A percentile compares a stretch with the other conserved stretches of the same genome.
Evolutionary conservation across 129 eudicot genomes (phyloP).

Genomic region (Erigeron canadensis): DNA sequence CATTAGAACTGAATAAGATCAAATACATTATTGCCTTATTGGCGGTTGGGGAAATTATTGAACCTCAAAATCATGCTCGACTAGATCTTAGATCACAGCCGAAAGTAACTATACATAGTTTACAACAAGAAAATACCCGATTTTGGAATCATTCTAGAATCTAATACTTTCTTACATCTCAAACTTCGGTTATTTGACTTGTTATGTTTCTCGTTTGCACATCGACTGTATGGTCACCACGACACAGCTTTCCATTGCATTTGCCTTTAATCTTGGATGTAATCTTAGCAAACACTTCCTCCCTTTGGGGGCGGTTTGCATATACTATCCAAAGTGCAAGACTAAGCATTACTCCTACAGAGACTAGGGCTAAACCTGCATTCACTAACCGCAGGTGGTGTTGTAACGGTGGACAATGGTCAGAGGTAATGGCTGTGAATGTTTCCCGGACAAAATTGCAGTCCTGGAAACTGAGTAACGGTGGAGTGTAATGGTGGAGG

Average conservation of each 20-base stretch:
- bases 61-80: not conserved
- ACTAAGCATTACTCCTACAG: slow-evolving; percentile 83
- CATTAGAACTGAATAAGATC: not conserved
- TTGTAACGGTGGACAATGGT: slow-evolving; percentile 63
- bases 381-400: slow-evolving; percentile 55
- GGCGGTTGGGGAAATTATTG: not conserved
- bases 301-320: slow-evolving; percentile 98
- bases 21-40: not conserved
- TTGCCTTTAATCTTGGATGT: slow-evolving; percentile 46
- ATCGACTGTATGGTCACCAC: slow-evolving; percentile 11
- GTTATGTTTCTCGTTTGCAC: slow-evolving; percentile 20
- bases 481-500: slow-evolving; percentile 73
- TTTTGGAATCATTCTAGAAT: slow-evolving; percentile 2
- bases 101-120: not conserved
- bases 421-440: slow-evolving; percentile 56
- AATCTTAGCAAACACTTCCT: slow-evolving; percentile 83
- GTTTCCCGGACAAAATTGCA: slow-evolving; percentile 85
- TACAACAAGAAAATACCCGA: slow-evolving; percentile 8
- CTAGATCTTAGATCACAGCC: slow-evolving; percentile 10
- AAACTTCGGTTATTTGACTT: slow-evolving; percentile 8
- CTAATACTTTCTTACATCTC: not conserved
- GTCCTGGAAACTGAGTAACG: slow-evolving; percentile 74
- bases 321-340: slow-evolving; percentile 76
- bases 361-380: slow-evolving; percentile 64
- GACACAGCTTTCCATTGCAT: slow-evolving; percentile 35